These are phyloP conservation scores for Psilocybe cyanescens DNA, from an alignment of 768 basidiomycete species.

Conservation along the genomic window DNA sequence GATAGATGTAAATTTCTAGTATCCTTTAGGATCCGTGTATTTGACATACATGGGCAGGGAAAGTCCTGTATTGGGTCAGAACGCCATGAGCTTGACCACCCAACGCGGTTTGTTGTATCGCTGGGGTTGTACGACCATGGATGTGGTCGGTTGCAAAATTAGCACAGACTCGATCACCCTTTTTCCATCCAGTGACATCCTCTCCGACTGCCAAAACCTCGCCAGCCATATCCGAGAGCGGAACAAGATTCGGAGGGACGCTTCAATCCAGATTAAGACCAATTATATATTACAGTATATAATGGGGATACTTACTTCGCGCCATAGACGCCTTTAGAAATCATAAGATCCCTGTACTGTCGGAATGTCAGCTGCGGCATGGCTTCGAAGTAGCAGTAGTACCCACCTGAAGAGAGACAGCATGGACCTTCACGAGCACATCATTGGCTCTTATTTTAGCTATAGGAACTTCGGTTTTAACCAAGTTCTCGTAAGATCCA, in stretches of 20 bases:
- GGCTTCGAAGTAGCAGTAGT: neutral
- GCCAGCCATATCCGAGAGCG: slow-evolving; percentile 58
- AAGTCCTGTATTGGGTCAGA: slow-evolving; percentile 53
- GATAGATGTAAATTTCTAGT: neutral
- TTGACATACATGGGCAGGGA: slow-evolving; percentile 32
- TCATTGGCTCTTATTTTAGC: slow-evolving; percentile 44
- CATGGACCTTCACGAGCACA: slow-evolving; percentile 59
- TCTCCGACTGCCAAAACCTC: slow-evolving; percentile 54
- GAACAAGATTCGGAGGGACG: slow-evolving; percentile 32
- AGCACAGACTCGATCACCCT: slow-evolving; percentile 58
- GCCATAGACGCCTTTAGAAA: slow-evolving; percentile 45
- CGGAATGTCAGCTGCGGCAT: neutral
- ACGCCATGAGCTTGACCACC: slow-evolving; percentile 57
- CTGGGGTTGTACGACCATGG: slow-evolving; percentile 42
- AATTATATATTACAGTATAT: neutral
- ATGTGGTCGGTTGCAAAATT: slow-evolving; percentile 56
- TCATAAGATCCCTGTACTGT: slow-evolving; percentile 55
- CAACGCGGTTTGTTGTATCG: slow-evolving; percentile 37
- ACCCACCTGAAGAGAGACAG: slow-evolving; percentile 60
- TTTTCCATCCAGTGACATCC: slow-evolving; percentile 51
- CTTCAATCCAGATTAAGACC: neutral
- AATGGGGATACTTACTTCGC: slow-evolving; percentile 21
- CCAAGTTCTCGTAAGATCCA: slow-evolving; percentile 26
- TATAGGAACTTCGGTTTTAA: slow-evolving; percentile 30
- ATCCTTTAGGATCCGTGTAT: neutral